Base-by-base conservation (phyloP, 345 rosid species). In the Dovyalis caffra region DNA sequence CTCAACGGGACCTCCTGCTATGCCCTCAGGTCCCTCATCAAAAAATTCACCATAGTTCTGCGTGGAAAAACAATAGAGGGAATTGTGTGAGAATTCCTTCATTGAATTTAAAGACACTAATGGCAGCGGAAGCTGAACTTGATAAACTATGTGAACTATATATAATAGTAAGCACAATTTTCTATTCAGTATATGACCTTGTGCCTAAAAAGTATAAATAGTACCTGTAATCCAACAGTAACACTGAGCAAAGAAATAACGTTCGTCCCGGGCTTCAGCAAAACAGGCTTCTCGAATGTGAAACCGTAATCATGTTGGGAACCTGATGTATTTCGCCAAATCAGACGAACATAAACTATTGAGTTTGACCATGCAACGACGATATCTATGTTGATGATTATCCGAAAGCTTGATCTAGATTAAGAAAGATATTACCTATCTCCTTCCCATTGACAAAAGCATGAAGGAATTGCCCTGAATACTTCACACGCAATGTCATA, bases 221-320 rank as follows among this genome's bases (percentile, higher is more conserved):
- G 4, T 57, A 77, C 71, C 70, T 67, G 66, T 6, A 71, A 33
- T 56, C 80, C 80, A 25, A 77, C 76, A 0, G 76, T 77, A 18
- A 60, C 72, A 60, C 80, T 77, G 14, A 77, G 72, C 35, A 77
- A 51, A 32, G 40, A 45, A 5, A 77, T 72, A 4, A 26, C 4
- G 3, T 77, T 77, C 23, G 21, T 67, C 20, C 68, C 80, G 3
- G 25, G 66, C 8, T 31, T 66, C 20, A 77, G 38, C 45, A 40
- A 21, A 0, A 45, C 76, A 15, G 14, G 14, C 11, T 32, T 66
- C 25, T 72, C 72, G 8, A 77, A 66, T 4, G 9, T 16, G 49
- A 14, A 49, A 21, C 21, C 4, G 33, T 34, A 56, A 21, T 23
- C 70, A 12, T 8, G 56, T 16, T 71, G 70, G 11, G 75, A 70